These are phyloP conservation scores for Maudiozyma bulderi DNA, from an alignment of 805 yeast species.

Conservation along the genomic window DNA sequence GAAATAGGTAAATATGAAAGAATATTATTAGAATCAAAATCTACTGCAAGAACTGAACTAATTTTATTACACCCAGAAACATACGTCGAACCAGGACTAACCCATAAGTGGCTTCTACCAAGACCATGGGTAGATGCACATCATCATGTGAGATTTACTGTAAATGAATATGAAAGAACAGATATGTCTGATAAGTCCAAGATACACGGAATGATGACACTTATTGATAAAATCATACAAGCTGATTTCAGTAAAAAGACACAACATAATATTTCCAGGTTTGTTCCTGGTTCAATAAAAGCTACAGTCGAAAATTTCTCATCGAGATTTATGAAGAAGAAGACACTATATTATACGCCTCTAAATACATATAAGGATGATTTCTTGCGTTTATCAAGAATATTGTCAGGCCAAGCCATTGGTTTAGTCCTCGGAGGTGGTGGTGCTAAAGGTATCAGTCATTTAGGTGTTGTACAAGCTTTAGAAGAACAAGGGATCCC, in stretches of 20 bases:
- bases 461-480: conserved; percentile 84
- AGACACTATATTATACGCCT: conserved; percentile 24
- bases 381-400: conserved; percentile 79
- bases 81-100: conserved; percentile 74
- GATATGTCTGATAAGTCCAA: conserved; percentile 15
- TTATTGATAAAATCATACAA: conserved; percentile 23
- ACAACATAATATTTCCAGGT: conserved; percentile 24
- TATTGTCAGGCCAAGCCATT: conserved; percentile 84
- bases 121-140: conserved; percentile 89
- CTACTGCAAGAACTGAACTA: conserved; percentile 81
- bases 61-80: conserved; percentile 77
- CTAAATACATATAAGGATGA: conserved; percentile 63
- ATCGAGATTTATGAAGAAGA: conserved; percentile 22
- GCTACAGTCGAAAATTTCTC: conserved; percentile 31
- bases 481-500: conserved; percentile 90
- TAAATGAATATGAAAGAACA: conserved; percentile 14
- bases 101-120: conserved; percentile 73
- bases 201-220: conserved; percentile 9
- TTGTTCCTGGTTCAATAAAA: conserved; percentile 28
- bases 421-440: conserved; percentile 97
- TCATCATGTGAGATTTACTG: conserved; percentile 71
- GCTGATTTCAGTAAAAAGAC: conserved; percentile 26
- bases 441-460: conserved; percentile 92
- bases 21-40: conserved; percentile 59
- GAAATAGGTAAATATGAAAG: conserved; percentile 81